A percentile compares a stretch with the other conserved stretches of the same genome.
These are phyloP conservation scores for Fusarium bactridioides DNA, from an alignment of 2,329 filamentous ascomycete genomes.

Conservation along the genomic window DNA sequence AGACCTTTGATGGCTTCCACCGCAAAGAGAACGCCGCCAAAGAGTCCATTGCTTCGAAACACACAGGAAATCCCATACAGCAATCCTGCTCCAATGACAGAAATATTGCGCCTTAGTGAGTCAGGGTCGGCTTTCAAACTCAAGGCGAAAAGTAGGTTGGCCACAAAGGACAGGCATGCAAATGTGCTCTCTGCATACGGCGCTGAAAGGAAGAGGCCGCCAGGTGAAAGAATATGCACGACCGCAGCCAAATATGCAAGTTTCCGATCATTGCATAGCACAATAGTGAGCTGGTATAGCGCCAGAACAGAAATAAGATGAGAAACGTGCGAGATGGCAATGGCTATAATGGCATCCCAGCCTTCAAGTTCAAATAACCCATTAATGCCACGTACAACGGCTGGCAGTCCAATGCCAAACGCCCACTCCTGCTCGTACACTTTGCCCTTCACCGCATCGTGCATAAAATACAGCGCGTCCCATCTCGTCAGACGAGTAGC, in stretches of 20 bases:
- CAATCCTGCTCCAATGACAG: slow-evolving; percentile 69
- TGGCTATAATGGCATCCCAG: slow-evolving; percentile 61
- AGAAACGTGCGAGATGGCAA: slow-evolving; percentile 73
- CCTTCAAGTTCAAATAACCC: slow-evolving; percentile 29
- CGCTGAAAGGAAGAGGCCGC: slow-evolving; percentile 86
- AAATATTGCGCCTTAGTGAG: slow-evolving; percentile 51
- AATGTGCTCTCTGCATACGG: slow-evolving; percentile 86
- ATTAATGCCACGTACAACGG: slow-evolving; percentile 49
- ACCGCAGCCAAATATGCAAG: slow-evolving; percentile 73
- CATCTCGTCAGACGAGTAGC: slow-evolving; percentile 72
- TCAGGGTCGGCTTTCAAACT: slow-evolving; percentile 44
- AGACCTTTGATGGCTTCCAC: slow-evolving; percentile 61
- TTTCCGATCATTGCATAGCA: slow-evolving; percentile 60
- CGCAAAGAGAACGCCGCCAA: slow-evolving; percentile 81
- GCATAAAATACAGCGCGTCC: slow-evolving; percentile 82
- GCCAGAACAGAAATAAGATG: slow-evolving; percentile 80
- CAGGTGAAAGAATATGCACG: slow-evolving; percentile 85
- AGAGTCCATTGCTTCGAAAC: slow-evolving; percentile 85
- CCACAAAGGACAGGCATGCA: slow-evolving; percentile 78
- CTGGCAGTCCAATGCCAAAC: slow-evolving; percentile 66
- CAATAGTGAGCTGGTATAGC: slow-evolving; percentile 71
- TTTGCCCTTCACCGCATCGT: slow-evolving; percentile 69
- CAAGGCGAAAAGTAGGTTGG: slow-evolving; percentile 73
- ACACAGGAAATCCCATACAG: slow-evolving; percentile 76
- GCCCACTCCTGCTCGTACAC: slow-evolving; percentile 87